phyloP scores from a whole-genome alignment of 768 basidiomycete species.

The Dacryopinax primogenitus region DNA sequence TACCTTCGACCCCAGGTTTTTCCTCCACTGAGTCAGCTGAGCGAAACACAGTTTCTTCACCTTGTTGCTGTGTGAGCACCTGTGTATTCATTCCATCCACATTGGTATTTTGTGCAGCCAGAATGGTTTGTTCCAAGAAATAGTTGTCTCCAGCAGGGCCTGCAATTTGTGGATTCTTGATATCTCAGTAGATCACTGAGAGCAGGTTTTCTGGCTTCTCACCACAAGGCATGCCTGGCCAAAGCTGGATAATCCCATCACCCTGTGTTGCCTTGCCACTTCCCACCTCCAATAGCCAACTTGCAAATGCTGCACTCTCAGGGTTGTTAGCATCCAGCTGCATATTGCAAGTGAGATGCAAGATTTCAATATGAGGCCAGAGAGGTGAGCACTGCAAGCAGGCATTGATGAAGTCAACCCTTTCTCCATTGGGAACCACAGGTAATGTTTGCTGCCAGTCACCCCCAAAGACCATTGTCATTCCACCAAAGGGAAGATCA shows the following conservation, averaged over 20 bases:
- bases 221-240: conserved; percentile 23
- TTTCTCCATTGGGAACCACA: conserved; percentile 30
- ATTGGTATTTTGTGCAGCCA: neutral
- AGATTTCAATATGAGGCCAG: conserved; percentile 28
- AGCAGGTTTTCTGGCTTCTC: conserved; percentile 21
- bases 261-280: conserved; percentile 22
- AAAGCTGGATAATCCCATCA: conserved; percentile 21
- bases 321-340: conserved; percentile 23
- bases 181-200: conserved; percentile 22
- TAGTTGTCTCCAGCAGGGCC: conserved; percentile 14
- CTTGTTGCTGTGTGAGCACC: conserved; percentile 18
- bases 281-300: conserved; percentile 31
- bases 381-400: conserved; percentile 29
- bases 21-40: conserved; percentile 18
- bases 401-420: conserved; percentile 31
- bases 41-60: conserved; percentile 16
- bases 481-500: conserved; percentile 32
- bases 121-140: neutral
- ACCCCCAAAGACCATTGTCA: conserved; percentile 38
- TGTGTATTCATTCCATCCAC: conserved; percentile 18
- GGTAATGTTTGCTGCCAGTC: conserved; percentile 40
- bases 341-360: conserved; percentile 35
- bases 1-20: neutral
- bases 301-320: conserved; percentile 27
- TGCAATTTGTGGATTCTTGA: conserved; percentile 11